Conservation (phyloP, 2,329 filamentous ascomycete species). For the Beauveria caledonica region DNA sequence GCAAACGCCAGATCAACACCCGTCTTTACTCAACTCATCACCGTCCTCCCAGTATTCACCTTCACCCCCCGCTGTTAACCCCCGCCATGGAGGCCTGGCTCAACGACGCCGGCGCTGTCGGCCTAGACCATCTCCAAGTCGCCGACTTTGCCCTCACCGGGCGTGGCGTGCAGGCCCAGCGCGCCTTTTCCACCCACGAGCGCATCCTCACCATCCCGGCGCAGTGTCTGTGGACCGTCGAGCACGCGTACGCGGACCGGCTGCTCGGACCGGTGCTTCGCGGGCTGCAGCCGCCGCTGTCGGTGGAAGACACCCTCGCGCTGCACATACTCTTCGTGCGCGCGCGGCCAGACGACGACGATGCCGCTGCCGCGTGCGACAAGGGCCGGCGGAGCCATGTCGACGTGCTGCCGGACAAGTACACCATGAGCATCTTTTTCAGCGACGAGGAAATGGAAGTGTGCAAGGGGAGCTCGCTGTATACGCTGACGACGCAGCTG, state of each 20-base stretch:
- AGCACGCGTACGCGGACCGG: constrained; percentile 24
- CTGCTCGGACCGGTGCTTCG: constrained; percentile 24
- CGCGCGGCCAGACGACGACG: constrained; percentile 20
- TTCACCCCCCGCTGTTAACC: too few species aligned
- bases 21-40: too few species aligned
- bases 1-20: too few species aligned
- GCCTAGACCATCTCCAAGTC: constrained; percentile 24
- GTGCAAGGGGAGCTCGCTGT: constrained; percentile 25
- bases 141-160: constrained; percentile 24
- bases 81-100: constrained; percentile 25
- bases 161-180: constrained; percentile 23
- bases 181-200: constrained; percentile 25
- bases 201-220: constrained; percentile 25
- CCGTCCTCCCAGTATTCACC: too few species aligned
- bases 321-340: constrained; percentile 26
- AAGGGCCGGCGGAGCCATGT: constrained; percentile 20
- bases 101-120: constrained; percentile 21
- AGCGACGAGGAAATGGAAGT: constrained; percentile 25
- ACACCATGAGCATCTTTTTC: constrained; percentile 28
- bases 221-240: constrained; percentile 23
- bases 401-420: constrained; percentile 22
- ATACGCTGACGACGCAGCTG: constrained; percentile 25
- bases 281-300: constrained; percentile 22
- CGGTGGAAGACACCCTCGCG: constrained; percentile 26
- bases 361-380: constrained; percentile 25